Evolutionary conservation across 1,284 basidiomycete genomes (phyloP), one percentile per base, ranked within the genome.

Genomic region (Microbotryum silenes-acaulis): DNA sequence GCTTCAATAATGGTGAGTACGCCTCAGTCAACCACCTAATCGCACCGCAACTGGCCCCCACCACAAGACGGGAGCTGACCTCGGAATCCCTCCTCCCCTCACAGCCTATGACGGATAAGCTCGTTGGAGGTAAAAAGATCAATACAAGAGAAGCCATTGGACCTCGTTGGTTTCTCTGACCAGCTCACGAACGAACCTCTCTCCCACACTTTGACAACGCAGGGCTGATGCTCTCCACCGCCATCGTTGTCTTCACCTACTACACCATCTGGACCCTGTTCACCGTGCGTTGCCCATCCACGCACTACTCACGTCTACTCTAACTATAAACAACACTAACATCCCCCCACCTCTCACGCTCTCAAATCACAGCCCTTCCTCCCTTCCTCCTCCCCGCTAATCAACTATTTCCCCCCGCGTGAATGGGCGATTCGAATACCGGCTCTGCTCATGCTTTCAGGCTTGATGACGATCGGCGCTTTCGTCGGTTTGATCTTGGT

Each of bases 231-330:
- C 54, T 61, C 50, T 20, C 56, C 25, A 51, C 59, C 16, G 27
- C 59, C 23, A 31, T 56, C 12, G 50, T 56, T 25, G 46, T 56
- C 16, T 61, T 61, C 50, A 46, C 54, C 14, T 61, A 61, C 54
- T 61, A 61, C 59, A 56, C 59, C 9, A 51, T 61, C 6, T 61
- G 59, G 59, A 61, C 59, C 5, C 44, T 61, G 18, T 52, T 61
- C 48, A 61, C 59, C 16, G 59, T 61, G 6, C n/a, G 54, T 23
- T 12, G 25, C 31, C 31, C 16, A 42, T 42, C 3, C 4, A 42
- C 37, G 16, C 3, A 25, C 16, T 18, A 12, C 12, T 42, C 12
- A 42, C 37, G 12, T 1, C 9, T 12, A 42, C 37, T 16, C 16
- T 3, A 14, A 18, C 5, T 42, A 6, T 6, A 10, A 10, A 16